These are phyloP conservation scores for Phyllosticta capitalensis DNA, from an alignment of 2,329 filamentous ascomycete species.

Conservation along the genomic window DNA sequence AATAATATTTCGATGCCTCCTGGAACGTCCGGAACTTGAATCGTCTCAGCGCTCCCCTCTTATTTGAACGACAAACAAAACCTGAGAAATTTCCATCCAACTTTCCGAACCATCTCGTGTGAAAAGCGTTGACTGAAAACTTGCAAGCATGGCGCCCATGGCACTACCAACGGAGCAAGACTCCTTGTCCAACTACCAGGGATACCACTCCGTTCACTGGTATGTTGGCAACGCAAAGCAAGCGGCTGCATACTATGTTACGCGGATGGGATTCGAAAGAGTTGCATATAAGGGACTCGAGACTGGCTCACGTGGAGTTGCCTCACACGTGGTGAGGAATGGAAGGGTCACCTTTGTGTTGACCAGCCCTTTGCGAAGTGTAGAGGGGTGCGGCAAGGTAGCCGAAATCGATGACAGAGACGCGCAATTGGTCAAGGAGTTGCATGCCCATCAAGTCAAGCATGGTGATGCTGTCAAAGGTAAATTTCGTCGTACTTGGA, in stretches of 20 bases:
- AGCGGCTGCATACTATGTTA: slow-evolving; percentile 79
- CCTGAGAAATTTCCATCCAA: not conserved
- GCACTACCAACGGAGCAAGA: not conserved
- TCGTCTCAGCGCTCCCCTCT: not conserved
- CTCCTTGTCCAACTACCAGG: slow-evolving; percentile 48
- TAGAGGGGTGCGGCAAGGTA: slow-evolving; percentile 20
- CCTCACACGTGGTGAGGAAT: slow-evolving; percentile 77
- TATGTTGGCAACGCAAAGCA: slow-evolving; percentile 97
- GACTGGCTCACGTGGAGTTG: slow-evolving; percentile 70
- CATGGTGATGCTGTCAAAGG: slow-evolving; percentile 86
- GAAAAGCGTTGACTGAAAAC: not conserved
- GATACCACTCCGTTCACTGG: slow-evolving; percentile 92
- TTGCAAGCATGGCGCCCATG: slow-evolving; percentile 5
- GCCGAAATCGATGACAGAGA: slow-evolving; percentile 43
- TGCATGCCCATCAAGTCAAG: slow-evolving; percentile 72
- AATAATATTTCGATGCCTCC: not conserved
- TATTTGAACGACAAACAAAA: not conserved
- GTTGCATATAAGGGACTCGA: slow-evolving; percentile 83
- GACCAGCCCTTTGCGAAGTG: slow-evolving; percentile 61
- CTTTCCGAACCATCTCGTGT: not conserved
- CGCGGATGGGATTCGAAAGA: slow-evolving; percentile 74
- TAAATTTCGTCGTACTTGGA: slow-evolving; percentile 10
- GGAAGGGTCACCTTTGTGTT: slow-evolving; percentile 72
- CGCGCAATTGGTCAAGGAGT: slow-evolving; percentile 55
- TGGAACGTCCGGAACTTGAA: not conserved